These are phyloP conservation scores for Microglena sp. DNA, from an alignment of 139 green algal species.

Conservation along the genomic window DNA sequence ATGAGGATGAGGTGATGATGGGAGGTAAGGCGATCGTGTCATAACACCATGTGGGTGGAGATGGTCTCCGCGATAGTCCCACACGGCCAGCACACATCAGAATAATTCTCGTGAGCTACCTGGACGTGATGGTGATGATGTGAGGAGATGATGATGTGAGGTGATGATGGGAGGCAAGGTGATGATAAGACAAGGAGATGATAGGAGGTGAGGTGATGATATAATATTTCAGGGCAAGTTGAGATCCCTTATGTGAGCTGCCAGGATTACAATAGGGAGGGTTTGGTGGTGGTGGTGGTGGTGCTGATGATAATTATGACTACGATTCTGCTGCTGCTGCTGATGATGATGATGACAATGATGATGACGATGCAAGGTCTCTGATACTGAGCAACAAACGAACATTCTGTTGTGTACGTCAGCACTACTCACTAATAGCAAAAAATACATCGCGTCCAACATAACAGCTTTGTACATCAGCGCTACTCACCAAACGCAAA, in stretches of 20 bases:
- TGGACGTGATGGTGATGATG: neutral
- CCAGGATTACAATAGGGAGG: too few species aligned
- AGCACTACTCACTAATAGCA: neutral
- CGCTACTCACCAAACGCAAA: conserved; percentile 42
- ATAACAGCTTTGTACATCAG: neutral
- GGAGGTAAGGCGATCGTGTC: neutral
- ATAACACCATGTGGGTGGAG: neutral
- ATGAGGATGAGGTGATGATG: neutral
- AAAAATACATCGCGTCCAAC: neutral
- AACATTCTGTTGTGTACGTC: neutral
- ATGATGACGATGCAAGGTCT: too few species aligned
- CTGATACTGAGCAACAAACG: too few species aligned
- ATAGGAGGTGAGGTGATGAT: neutral
- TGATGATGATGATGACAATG: too few species aligned
- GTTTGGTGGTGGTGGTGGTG: too few species aligned
- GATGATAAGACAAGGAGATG: neutral
- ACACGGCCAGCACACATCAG: neutral
- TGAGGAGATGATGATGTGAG: too few species aligned
- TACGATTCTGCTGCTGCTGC: too few species aligned
- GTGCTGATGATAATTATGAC: too few species aligned
- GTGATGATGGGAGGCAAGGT: too few species aligned
- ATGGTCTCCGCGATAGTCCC: too few species aligned
- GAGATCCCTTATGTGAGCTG: too few species aligned
- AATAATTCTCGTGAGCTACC: neutral
- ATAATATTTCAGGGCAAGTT: neutral